Base-by-base conservation (phyloP, 805 yeast species). In the Wickerhamiella nectarea region DNA sequence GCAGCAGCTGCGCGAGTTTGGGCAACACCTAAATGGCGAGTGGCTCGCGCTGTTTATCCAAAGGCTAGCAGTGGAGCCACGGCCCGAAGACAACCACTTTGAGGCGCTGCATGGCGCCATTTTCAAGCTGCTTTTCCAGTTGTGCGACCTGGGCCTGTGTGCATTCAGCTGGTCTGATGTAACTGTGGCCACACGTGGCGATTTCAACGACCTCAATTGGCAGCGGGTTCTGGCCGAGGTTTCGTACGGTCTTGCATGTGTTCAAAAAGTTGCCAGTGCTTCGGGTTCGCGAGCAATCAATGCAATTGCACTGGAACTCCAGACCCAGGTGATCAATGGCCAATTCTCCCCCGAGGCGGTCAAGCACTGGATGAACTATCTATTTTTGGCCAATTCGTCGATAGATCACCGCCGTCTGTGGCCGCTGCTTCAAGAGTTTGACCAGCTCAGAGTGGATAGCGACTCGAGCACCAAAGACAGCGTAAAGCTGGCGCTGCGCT, bases 181-280 rank as follows among this genome's bases (percentile, higher is more conserved):
- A 7, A 55, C 64, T 0, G 50, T 77, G 1, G 67, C 64, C 4
- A 6, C 12, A 2, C 56, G 70, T 6, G 83, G 79, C 54, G 72
- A 72, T 11, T 66, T 69, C 22, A 78, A 75, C 46, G 94, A 85
- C 46, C 80, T 79, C 52, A 74, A 84, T 12, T 65, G 80, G 2
- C 93, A 87, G 56, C 76, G 91, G 22, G 76, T 80, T 9, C 67
- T 72, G 1, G 74, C 84, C 45, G 96, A 87, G 57, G 57, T 83
- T 1, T 9, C 29, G 4, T 41, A 40, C 15, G 58, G 50, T 2
- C 36, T 46, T 0, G 71, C 18, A 10, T 21, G n/a, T 18, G 21
- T 26, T 8, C 36, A 14, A 34, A 17, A 19, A 17, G 28, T 39
- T 3, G 31, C 31, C 4, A 8, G n/a, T 4, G 12, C 29, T 10